phyloP scores from a whole-genome alignment of 2,329 filamentous ascomycete genomes.

The Cordyceps fumosorosea region DNA sequence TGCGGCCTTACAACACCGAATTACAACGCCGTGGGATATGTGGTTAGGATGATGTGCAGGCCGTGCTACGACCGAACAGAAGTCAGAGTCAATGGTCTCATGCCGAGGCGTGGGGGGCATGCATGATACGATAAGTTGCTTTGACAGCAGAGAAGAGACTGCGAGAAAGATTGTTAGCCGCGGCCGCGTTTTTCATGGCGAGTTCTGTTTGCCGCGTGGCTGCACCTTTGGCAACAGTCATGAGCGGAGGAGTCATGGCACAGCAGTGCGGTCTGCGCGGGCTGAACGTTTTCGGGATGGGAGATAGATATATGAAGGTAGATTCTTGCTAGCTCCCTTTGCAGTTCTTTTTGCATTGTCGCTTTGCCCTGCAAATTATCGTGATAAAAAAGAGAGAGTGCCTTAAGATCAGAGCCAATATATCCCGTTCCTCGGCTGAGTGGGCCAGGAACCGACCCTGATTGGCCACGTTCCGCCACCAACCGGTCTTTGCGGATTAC shows the following conservation, averaged over 20 bases:
- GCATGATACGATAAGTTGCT: too few species aligned
- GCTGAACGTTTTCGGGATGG: not conserved
- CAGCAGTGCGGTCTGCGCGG: not conserved
- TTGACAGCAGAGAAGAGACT: too few species aligned
- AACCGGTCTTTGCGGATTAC: slow-evolving; percentile 20
- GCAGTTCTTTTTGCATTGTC: not conserved
- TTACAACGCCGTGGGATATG: not conserved
- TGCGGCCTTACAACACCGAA: not conserved
- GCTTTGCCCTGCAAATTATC: not conserved
- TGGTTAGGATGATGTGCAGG: not conserved
- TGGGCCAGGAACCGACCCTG: slow-evolving; percentile 12
- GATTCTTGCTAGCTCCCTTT: not conserved
- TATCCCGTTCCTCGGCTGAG: not conserved
- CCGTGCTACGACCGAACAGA: not conserved
- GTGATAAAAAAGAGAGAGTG: not conserved
- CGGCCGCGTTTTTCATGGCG: too few species aligned
- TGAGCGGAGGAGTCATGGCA: too few species aligned
- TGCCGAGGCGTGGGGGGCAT: not conserved
- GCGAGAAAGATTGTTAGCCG: too few species aligned
- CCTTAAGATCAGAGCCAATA: not conserved
- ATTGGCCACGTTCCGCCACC: slow-evolving; percentile 22
- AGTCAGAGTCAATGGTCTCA: not conserved
- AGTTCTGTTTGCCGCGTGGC: too few species aligned
- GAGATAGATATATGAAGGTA: not conserved
- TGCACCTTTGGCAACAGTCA: too few species aligned